phyloP scores from a whole-genome alignment of 495 filamentous ascomycete species.

The Trichocladium uniseriatum region DNA sequence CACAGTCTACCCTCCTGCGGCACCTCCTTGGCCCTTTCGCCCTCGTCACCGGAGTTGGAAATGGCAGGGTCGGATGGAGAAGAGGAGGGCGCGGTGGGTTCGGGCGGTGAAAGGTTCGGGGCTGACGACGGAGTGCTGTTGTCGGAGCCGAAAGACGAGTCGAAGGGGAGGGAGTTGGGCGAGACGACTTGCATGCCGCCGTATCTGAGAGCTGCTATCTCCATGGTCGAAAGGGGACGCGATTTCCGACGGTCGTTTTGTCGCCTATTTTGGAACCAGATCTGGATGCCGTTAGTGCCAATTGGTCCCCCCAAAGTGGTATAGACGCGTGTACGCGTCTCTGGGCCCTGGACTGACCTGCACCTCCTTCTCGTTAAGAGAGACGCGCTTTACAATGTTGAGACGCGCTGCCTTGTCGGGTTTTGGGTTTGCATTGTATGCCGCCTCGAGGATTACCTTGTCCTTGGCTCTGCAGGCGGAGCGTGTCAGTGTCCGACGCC shows the following conservation, averaged over 20 bases:
- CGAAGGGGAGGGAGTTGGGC: constrained; percentile 35
- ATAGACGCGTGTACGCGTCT: constrained; percentile 12
- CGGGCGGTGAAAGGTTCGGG: constrained; percentile 7
- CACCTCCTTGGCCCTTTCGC: constrained; percentile 1
- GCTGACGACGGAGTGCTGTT: constrained; percentile 16
- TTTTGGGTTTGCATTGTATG: constrained; percentile 77
- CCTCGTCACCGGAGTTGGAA: constrained; percentile 7
- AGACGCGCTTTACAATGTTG: constrained; percentile 73
- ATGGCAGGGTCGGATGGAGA: constrained; percentile 9
- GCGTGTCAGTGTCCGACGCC: constrained; percentile 6
- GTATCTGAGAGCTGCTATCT: constrained; percentile 55
- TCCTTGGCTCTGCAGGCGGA: constrained; percentile 60
- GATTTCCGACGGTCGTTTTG: constrained; percentile 90
- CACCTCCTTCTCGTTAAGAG: constrained; percentile 92
- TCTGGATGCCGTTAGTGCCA: constrained; percentile 43
- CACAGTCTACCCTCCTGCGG: neutral
- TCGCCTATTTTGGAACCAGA: constrained; percentile 98
- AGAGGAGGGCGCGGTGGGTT: constrained; percentile 11
- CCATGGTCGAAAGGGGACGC: constrained; percentile 73
- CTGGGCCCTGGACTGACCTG: constrained; percentile 63
- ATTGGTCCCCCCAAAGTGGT: neutral
- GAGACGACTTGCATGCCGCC: constrained; percentile 46
- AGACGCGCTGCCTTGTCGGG: constrained; percentile 85
- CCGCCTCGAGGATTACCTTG: constrained; percentile 80
- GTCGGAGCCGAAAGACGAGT: constrained; percentile 27